Conservation (phyloP, 192 early-diverging fungal species). For the Podila verticillata region DNA sequence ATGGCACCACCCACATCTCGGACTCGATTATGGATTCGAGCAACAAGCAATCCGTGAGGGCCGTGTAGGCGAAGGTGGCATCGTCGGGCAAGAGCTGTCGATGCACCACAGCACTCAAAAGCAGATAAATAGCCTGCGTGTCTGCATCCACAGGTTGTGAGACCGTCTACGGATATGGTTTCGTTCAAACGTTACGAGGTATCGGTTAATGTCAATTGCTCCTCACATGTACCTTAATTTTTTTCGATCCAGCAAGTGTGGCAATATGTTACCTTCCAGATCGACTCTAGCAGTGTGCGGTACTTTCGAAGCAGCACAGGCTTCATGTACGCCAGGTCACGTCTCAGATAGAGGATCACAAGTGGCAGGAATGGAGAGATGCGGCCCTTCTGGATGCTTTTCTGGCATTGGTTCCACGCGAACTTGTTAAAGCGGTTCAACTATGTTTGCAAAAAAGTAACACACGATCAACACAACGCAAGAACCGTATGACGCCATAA, state of each 20-base stretch:
- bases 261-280: slow-evolving; percentile 37
- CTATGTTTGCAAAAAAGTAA: slow-evolving; percentile 3
- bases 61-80: slow-evolving; percentile 41
- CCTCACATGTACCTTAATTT: no score
- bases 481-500: background rate
- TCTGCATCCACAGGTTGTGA: slow-evolving; percentile 34
- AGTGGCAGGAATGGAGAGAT: slow-evolving; percentile 52
- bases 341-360: slow-evolving; percentile 50
- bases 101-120: slow-evolving; percentile 50
- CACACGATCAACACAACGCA: background rate
- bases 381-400: slow-evolving; percentile 34
- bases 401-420: slow-evolving; percentile 51
- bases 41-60: slow-evolving; percentile 50
- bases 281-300: slow-evolving; percentile 39
- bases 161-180: slow-evolving; percentile 20
- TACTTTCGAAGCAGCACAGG: slow-evolving; percentile 40
- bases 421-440: slow-evolving; percentile 57
- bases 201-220: no score
- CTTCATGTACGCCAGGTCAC: slow-evolving; percentile 53
- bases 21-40: slow-evolving; percentile 42
- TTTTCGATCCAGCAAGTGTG: background rate
- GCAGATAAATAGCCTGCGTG: slow-evolving; percentile 43
- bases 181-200: background rate
- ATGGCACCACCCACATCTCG: slow-evolving; percentile 55
- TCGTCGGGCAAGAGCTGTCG: slow-evolving; percentile 48